phyloP scores from a whole-genome alignment of 805 yeast species.

The Wickerhamomyces xylosicus region DNA sequence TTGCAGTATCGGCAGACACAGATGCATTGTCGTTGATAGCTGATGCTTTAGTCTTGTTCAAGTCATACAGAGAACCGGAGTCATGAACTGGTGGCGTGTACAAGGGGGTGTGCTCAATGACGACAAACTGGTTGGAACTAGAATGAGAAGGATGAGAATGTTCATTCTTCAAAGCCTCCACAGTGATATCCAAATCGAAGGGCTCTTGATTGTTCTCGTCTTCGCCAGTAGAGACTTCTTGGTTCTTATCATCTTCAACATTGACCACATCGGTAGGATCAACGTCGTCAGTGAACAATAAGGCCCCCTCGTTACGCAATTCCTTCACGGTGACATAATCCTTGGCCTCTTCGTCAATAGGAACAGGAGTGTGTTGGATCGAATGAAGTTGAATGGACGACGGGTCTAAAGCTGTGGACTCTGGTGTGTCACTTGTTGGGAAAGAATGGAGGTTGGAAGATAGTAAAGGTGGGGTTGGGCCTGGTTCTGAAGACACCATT shows the following conservation, averaged over 20 bases:
- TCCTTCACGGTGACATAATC: slow-evolving; percentile 24
- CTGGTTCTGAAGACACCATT: neutral
- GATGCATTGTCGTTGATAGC: too few species aligned
- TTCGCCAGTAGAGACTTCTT: too few species aligned
- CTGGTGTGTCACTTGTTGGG: neutral
- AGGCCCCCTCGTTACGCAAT: slow-evolving; percentile 36
- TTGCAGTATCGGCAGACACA: slow-evolving; percentile 4
- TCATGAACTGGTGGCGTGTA: neutral
- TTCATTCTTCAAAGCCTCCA: too few species aligned
- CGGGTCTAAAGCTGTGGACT: neutral
- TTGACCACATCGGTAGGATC: neutral
- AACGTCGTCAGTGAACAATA: slow-evolving; percentile 19
- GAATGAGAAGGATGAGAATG: too few species aligned
- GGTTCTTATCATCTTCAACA: neutral
- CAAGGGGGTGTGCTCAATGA: neutral
- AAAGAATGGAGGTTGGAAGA: neutral
- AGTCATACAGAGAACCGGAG: slow-evolving; percentile 11
- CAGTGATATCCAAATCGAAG: too few species aligned
- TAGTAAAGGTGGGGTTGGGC: neutral
- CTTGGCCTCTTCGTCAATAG: slow-evolving; percentile 2
- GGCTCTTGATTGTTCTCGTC: too few species aligned
- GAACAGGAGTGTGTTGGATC: neutral
- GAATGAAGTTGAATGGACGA: slow-evolving; percentile 2
- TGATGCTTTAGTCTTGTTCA: slow-evolving; percentile 8
- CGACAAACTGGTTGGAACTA: neutral